Evolutionary conservation across 2,329 filamentous ascomycete species (phyloP), one percentile per base, ranked within the genome.

Genomic region (Fusarium poae): DNA sequence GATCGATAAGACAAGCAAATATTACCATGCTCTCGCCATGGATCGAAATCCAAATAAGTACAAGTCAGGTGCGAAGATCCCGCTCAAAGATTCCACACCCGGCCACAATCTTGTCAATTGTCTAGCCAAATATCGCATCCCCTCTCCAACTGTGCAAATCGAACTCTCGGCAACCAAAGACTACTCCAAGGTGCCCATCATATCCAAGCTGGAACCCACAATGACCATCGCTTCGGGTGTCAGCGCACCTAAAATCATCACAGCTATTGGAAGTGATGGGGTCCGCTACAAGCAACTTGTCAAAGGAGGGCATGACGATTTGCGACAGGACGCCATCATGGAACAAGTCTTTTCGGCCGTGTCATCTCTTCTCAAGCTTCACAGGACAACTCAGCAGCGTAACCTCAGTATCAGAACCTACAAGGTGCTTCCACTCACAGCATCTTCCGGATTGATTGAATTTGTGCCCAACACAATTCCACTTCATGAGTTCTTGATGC

Each of bases 321-420:
- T 99, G 15, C 92, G 97, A 11, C 96, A 99, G 81, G 96, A 99
- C 75, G 93, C 95, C 44, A 99, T 89, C 83, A 99, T 99, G 97
- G 97, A 99, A 79, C 96, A 99, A 80, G 96, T 99, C 2, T 99
- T 99, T 77, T 93, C 94, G 61, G 94, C 97, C 79, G 96, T 97
- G 23, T 98, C 94, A 60, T 92, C 92, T 52, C 87, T 99, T 23
- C 84, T 99, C 27, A 92, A 92, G 77, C 90, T 92, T 49, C 94
- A 98, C 78, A 90, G 93, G 57, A 87, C 90, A 15, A 97, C 96
- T 4, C 91, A 94, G 39, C 94, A 97, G 76, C 91, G 96, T 8
- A 92, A 92, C 68, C 84, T 99, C 13, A 92, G 91, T 11, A 97
- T 99, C 75, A 87, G 97, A 60, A 98, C 96, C 0, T 99, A 99